phyloP scores from a whole-genome alignment of 1,139 yeast species.

The Diutina scorzettiae region DNA sequence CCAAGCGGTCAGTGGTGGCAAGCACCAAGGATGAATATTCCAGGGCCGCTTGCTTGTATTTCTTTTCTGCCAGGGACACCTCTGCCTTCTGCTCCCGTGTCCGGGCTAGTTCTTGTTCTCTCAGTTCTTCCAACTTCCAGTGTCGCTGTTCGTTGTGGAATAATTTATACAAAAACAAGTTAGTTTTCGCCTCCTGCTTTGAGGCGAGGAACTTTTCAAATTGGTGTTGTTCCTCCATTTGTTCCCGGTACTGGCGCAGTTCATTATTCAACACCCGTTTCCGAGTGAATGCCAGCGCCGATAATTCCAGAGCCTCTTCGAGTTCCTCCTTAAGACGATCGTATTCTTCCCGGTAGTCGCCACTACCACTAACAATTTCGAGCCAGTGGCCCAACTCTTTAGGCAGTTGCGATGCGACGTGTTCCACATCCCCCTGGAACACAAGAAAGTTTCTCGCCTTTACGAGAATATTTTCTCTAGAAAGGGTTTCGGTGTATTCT shows the following conservation, averaged over 20 bases:
- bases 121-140: neutral
- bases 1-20: slow-evolving; percentile 27
- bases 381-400: slow-evolving; percentile 59
- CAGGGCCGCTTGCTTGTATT: slow-evolving; percentile 22
- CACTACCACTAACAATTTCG: slow-evolving; percentile 78
- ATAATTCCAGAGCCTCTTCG: slow-evolving; percentile 54
- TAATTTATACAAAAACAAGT: slow-evolving; percentile 51
- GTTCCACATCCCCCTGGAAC: slow-evolving; percentile 95
- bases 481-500: slow-evolving; percentile 56
- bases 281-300: slow-evolving; percentile 56
- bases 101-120: slow-evolving; percentile 19
- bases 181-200: slow-evolving; percentile 32
- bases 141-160: slow-evolving; percentile 43
- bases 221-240: slow-evolving; percentile 57
- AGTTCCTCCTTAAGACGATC: slow-evolving; percentile 54
- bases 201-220: slow-evolving; percentile 48
- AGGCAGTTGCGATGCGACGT: slow-evolving; percentile 82
- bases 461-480: slow-evolving; percentile 72
- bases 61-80: slow-evolving; percentile 15
- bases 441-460: slow-evolving; percentile 89
- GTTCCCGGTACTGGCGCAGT: slow-evolving; percentile 69
- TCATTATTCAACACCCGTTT: slow-evolving; percentile 69
- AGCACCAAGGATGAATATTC: slow-evolving; percentile 38
- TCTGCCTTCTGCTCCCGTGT: slow-evolving; percentile 17
- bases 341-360: slow-evolving; percentile 54